Evolutionary conservation across 2,329 filamentous ascomycete genomes (phyloP).

Genomic region (Hortaea sp.): DNA sequence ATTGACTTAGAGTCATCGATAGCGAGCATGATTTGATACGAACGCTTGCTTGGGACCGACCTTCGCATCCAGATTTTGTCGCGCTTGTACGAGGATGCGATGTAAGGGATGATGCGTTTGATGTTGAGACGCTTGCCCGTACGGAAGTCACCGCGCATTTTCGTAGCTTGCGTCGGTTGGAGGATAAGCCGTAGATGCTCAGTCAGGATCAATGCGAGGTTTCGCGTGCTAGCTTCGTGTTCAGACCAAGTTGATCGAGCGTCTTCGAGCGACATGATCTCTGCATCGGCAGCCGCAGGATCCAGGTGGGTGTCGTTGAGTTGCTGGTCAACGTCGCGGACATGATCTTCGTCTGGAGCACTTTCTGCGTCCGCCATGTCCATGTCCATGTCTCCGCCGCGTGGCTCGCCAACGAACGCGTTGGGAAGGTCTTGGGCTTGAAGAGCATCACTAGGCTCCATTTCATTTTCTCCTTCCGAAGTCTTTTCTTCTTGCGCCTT

Average conservation of each 20-base stretch:
- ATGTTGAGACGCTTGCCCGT: slow-evolving; percentile 98
- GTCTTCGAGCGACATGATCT: slow-evolving; percentile 30
- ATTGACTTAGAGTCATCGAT: slow-evolving; percentile 94
- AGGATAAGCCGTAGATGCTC: slow-evolving; percentile 94
- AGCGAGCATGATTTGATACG: slow-evolving; percentile 94
- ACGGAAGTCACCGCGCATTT: slow-evolving; percentile 90
- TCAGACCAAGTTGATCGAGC: slow-evolving; percentile 72
- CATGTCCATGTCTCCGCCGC: slow-evolving; percentile 29
- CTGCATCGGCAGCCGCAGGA: slow-evolving; percentile 14
- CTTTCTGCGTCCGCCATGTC: slow-evolving; percentile 29
- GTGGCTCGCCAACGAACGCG: slow-evolving; percentile 37
- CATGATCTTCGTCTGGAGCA: slow-evolving; percentile 26
- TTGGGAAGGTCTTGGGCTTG: slow-evolving; percentile 25
- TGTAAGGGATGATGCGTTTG: slow-evolving; percentile 98
- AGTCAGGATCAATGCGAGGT: slow-evolving; percentile 78
- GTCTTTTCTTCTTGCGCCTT: slow-evolving; percentile 7
- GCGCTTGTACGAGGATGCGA: slow-evolving; percentile 93
- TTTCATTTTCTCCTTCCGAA: slow-evolving; percentile 7
- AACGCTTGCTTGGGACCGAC: slow-evolving; percentile 79
- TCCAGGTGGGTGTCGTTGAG: slow-evolving; percentile 63
- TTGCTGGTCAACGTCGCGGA: slow-evolving; percentile 43
- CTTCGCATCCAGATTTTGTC: slow-evolving; percentile 99
- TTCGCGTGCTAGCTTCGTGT: slow-evolving; percentile 75
- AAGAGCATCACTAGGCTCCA: slow-evolving; percentile 11
- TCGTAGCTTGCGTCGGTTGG: slow-evolving; percentile 86